A percentile compares a stretch with the other conserved stretches of the same genome.
Evolutionary conservation across 352 stramenopile genomes (phyloP).

Genomic region (Phytophthora multivora): DNA sequence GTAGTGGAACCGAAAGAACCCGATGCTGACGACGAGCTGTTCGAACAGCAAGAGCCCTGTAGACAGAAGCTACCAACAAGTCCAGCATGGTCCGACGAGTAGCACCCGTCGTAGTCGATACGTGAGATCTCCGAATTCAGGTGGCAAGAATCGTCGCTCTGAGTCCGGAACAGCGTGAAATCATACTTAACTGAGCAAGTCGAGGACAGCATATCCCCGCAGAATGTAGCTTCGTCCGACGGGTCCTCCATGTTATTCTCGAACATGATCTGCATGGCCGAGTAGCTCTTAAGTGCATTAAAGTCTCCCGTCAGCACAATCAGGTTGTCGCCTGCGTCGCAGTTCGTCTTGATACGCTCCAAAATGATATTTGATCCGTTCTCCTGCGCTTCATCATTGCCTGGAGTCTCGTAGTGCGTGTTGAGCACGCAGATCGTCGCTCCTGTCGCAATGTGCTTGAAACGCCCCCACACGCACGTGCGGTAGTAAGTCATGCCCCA

Average conservation of each 20-base stretch:
- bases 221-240: slow-evolving; percentile 64
- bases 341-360: slow-evolving; percentile 50
- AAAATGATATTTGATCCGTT: slow-evolving; percentile 75
- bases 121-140: slow-evolving; percentile 65
- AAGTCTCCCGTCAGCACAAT: slow-evolving; percentile 74
- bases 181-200: slow-evolving; percentile 78
- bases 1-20: slow-evolving; percentile 8
- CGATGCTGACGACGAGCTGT: slow-evolving; percentile 35
- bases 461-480: slow-evolving; percentile 71
- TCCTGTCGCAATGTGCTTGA: slow-evolving; percentile 67
- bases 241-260: slow-evolving; percentile 54
- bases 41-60: slow-evolving; percentile 58
- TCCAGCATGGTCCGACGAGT: slow-evolving; percentile 75
- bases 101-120: slow-evolving; percentile 68
- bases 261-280: slow-evolving; percentile 66
- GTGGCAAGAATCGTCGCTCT: slow-evolving; percentile 51
- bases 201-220: slow-evolving; percentile 60
- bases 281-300: slow-evolving; percentile 71
- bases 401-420: slow-evolving; percentile 84
- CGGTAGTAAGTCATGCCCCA: slow-evolving; percentile 82
- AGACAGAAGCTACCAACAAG: slow-evolving; percentile 67
- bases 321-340: slow-evolving; percentile 60
- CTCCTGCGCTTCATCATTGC: slow-evolving; percentile 72
- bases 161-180: slow-evolving; percentile 54
- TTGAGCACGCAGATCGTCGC: slow-evolving; percentile 77